Evolutionary conservation across 768 basidiomycete species (phyloP).

Genomic region (Russula dissimulans): DNA sequence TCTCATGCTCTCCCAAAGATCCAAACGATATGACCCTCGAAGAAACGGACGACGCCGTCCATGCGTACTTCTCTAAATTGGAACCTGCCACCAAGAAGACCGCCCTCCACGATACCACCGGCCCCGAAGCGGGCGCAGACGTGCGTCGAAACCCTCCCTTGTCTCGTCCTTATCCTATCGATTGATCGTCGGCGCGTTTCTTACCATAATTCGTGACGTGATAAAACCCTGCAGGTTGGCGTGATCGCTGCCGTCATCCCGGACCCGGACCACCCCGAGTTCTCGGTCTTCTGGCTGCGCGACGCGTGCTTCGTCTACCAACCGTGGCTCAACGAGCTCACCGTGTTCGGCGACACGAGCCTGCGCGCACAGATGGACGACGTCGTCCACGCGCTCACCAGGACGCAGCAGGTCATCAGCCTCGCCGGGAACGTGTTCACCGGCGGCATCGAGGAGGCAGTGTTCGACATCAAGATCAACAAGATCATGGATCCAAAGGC

Average conservation of each 20-base stretch:
- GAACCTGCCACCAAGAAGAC: not conserved
- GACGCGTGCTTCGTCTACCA: constrained; percentile 14
- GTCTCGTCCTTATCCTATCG: not conserved
- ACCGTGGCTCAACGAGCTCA: constrained; percentile 15
- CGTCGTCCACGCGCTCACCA: constrained; percentile 6
- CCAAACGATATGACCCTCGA: constrained; percentile 1
- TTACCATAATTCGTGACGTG: too few relatives aligned
- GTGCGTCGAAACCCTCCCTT: not conserved
- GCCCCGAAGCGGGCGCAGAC: constrained; percentile 14
- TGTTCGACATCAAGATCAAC: constrained; percentile 6
- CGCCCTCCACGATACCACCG: constrained; percentile 10
- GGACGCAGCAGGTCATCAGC: constrained; percentile 9
- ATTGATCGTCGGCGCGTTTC: too few relatives aligned
- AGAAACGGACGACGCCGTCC: not conserved
- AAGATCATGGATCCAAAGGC: constrained; percentile 1
- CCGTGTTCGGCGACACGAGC: constrained; percentile 1
- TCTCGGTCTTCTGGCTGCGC: constrained; percentile 10
- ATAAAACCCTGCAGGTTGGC: not conserved
- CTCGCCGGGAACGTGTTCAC: constrained; percentile 15
- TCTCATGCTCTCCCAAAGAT: not conserved
- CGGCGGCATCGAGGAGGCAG: constrained; percentile 10
- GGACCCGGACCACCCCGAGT: constrained; percentile 11
- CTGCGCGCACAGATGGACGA: constrained; percentile 11
- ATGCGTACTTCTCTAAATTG: constrained; percentile 7
- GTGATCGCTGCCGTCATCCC: constrained; percentile 2